These are phyloP conservation scores for Pichia sp. DNA, from an alignment of 1,139 yeast species.

Conservation along the genomic window DNA sequence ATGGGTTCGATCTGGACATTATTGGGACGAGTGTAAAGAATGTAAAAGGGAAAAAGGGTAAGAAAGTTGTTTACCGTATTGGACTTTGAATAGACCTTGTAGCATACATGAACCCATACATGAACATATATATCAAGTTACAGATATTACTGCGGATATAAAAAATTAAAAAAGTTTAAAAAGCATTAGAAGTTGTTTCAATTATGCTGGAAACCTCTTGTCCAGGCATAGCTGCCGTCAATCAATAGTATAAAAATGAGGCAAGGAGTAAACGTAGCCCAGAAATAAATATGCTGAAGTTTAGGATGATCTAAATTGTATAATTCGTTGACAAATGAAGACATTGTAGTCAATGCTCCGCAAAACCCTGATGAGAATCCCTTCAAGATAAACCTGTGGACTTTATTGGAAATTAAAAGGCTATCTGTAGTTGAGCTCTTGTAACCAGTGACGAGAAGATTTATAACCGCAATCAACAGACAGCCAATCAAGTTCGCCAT, in stretches of 20 bases:
- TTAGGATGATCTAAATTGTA: conserved; percentile 33
- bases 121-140: conserved; percentile 1
- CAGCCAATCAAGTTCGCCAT: conserved; percentile 61
- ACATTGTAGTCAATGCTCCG: conserved; percentile 72
- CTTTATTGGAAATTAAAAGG: conserved; percentile 33
- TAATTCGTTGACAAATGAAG: conserved; percentile 71
- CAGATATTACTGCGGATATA: background rate
- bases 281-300: conserved; percentile 36
- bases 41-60: conserved; percentile 36
- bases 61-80: conserved; percentile 42
- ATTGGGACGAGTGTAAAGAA: conserved; percentile 20
- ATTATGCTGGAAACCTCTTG: conserved; percentile 33
- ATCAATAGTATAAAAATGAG: conserved; percentile 43
- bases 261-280: conserved; percentile 36
- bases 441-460: conserved; percentile 48
- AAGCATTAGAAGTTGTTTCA: background rate
- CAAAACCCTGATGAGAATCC: conserved; percentile 72
- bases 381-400: conserved; percentile 48
- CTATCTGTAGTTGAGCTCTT: conserved; percentile 5
- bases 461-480: conserved; percentile 50
- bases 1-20: conserved; percentile 24
- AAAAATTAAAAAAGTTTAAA: background rate
- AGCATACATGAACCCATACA: background rate
- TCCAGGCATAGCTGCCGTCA: conserved; percentile 55
- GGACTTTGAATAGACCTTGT: conserved; percentile 29